Conservation (phyloP, 1,284 basidiomycete genomes). For the Athelia sp. region DNA sequence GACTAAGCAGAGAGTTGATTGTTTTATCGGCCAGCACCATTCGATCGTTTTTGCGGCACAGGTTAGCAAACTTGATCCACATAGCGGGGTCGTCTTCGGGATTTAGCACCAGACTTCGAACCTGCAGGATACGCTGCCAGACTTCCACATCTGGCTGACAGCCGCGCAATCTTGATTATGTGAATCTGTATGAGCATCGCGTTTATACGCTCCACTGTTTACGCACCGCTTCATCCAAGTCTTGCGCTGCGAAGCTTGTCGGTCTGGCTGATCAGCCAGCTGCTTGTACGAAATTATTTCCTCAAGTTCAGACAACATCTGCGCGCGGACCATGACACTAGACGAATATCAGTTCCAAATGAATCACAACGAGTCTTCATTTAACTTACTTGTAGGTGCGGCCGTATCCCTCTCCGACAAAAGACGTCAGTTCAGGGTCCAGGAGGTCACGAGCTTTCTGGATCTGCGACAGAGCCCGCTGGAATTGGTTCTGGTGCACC, state of each 20-base stretch:
- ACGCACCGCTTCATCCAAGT: constrained; percentile 92
- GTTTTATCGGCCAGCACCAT: constrained; percentile 96
- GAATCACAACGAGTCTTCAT: constrained; percentile 85
- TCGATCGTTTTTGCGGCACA: constrained; percentile 82
- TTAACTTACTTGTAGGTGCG: constrained; percentile 87
- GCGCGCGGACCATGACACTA: constrained; percentile 94
- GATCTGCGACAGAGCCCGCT: constrained; percentile 87
- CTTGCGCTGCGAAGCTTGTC: constrained; percentile 80
- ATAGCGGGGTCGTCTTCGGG: constrained; percentile 95
- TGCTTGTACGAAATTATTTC: constrained; percentile 98
- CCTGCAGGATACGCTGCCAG: constrained; percentile 98
- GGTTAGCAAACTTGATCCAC: constrained; percentile 94
- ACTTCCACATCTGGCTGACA: constrained; percentile 99
- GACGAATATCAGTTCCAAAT: constrained; percentile 31
- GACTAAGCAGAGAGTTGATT: constrained; percentile 83
- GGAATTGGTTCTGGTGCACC: constrained; percentile 95
- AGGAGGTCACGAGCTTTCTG: constrained; percentile 92
- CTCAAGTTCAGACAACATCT: constrained; percentile 98
- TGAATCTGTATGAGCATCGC: neutral
- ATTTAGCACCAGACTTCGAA: constrained; percentile 89
- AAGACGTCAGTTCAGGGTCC: constrained; percentile 88
- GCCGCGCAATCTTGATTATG: constrained; percentile 78
- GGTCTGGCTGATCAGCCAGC: constrained; percentile 89
- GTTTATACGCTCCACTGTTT: constrained; percentile 33
- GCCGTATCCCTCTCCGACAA: constrained; percentile 95